Conservation (phyloP, 148 eudicot genomes). For the Pouteria glomerata region DNA sequence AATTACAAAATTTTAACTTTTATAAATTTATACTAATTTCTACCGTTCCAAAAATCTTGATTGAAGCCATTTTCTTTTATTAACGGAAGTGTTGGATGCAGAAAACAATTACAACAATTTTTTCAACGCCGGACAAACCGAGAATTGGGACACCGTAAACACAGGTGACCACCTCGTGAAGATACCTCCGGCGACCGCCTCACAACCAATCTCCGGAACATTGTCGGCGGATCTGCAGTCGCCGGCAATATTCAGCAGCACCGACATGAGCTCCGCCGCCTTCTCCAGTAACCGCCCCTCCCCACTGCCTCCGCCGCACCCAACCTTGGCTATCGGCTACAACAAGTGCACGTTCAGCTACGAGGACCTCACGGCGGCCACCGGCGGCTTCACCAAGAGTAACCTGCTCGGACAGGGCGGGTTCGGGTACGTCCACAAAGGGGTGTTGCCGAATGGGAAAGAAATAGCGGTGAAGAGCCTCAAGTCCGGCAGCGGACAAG, state of each 20-base stretch:
- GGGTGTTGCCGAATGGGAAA: constrained; percentile 24
- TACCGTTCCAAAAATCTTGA: too few species aligned
- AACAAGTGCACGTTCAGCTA: constrained; percentile 28
- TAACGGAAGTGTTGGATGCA: too few species aligned
- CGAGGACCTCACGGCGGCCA: constrained; percentile 23
- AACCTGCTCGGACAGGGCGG: constrained; percentile 33
- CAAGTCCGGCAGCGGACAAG: constrained; percentile 31
- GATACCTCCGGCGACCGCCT: constrained; percentile 2
- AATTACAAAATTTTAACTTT: too few species aligned
- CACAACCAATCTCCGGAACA: background rate
- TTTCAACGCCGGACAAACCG: constrained; percentile 12
- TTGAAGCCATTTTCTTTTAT: too few species aligned
- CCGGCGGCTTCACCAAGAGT: constrained; percentile 14
- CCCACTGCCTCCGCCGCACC: constrained; percentile 23
- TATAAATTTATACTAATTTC: too few species aligned
- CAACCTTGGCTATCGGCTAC: constrained; percentile 16
- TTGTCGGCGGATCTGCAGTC: constrained; percentile 18
- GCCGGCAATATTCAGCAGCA: constrained; percentile 20
- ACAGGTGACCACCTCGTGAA: constrained; percentile 8
- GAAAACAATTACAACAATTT: constrained; percentile 8
- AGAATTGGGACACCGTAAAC: constrained; percentile 5
- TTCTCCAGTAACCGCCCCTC: constrained; percentile 15
- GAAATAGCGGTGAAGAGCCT: constrained; percentile 33
- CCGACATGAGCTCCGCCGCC: constrained; percentile 14
- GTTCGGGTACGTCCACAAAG: constrained; percentile 33